phyloP scores from a whole-genome alignment of 208 protist species.

The Crithidia bombi region DNA sequence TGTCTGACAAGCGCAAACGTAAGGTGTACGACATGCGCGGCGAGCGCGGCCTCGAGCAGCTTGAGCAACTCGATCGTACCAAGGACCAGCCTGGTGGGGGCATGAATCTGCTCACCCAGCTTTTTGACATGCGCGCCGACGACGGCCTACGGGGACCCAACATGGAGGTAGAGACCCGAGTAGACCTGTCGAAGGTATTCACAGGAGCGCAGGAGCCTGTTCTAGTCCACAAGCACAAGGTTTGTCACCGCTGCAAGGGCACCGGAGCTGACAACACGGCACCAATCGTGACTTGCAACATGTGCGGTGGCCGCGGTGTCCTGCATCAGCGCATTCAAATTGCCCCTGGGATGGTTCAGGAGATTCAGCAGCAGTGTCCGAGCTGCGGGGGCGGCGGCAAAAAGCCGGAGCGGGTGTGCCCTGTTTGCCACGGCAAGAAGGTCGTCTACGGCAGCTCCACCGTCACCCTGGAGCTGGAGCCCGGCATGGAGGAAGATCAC shows the following conservation, averaged over 20 bases:
- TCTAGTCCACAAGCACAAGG: slow-evolving; percentile 86
- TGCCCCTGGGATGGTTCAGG: slow-evolving; percentile 75
- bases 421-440: slow-evolving; percentile 72
- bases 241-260: slow-evolving; percentile 81
- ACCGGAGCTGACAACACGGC: slow-evolving; percentile 41
- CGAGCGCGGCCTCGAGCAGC: slow-evolving; percentile 80
- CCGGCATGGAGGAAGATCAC: slow-evolving; percentile 70
- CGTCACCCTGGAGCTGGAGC: slow-evolving; percentile 77
- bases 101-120: slow-evolving; percentile 51
- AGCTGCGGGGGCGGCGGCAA: slow-evolving; percentile 86
- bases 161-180: slow-evolving; percentile 68
- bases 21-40: slow-evolving; percentile 94
- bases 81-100: slow-evolving; percentile 24
- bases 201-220: slow-evolving; percentile 82
- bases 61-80: slow-evolving; percentile 53
- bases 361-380: slow-evolving; percentile 80
- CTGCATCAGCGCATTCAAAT: slow-evolving; percentile 74
- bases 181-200: slow-evolving; percentile 94
- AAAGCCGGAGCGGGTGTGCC: slow-evolving; percentile 73
- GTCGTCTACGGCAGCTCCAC: slow-evolving; percentile 49
- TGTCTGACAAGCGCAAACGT: slow-evolving; percentile 86
- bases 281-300: slow-evolving; percentile 43
- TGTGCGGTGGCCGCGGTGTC: slow-evolving; percentile 69
- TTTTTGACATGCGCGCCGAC: slow-evolving; percentile 56
- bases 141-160: slow-evolving; percentile 77